Evolutionary conservation across 208 protist genomes (phyloP).

Genomic region (Leishmania aethiopica): DNA sequence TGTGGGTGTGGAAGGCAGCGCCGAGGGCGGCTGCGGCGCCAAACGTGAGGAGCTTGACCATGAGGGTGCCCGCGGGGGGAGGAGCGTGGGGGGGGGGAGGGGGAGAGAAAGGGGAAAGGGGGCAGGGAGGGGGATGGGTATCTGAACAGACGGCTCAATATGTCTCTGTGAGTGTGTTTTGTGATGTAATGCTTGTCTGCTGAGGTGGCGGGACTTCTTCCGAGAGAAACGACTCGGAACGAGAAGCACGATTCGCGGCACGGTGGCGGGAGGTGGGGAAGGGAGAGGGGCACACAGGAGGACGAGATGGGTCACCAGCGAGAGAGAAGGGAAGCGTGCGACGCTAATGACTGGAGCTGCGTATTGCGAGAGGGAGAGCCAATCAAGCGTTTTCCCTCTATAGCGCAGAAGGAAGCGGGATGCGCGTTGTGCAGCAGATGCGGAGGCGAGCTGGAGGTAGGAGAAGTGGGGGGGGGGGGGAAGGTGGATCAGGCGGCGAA

Average conservation of each 20-base stretch:
- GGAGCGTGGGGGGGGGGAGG: too few species aligned
- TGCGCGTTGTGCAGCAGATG: background rate
- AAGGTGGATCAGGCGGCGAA: background rate
- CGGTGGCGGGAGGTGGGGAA: background rate
- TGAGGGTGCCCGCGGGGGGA: background rate
- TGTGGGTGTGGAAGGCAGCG: constrained; percentile 68
- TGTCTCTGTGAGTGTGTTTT: background rate
- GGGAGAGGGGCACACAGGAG: background rate
- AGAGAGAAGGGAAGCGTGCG: background rate
- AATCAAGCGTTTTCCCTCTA: background rate
- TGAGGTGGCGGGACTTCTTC: background rate
- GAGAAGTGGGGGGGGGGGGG: background rate
- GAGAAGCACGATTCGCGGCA: background rate
- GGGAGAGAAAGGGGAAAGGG: background rate
- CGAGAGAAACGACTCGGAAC: background rate
- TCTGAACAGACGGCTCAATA: background rate
- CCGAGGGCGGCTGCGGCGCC: constrained; percentile 59
- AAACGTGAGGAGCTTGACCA: constrained; percentile 63
- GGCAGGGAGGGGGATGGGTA: background rate
- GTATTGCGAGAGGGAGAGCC: background rate
- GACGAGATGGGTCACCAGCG: background rate
- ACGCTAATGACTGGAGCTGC: background rate
- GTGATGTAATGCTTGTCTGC: background rate
- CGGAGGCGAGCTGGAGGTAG: background rate
- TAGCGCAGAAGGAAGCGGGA: background rate